Base-by-base conservation (phyloP, 768 basidiomycete genomes). In the Pleurotus cornucopiae region DNA sequence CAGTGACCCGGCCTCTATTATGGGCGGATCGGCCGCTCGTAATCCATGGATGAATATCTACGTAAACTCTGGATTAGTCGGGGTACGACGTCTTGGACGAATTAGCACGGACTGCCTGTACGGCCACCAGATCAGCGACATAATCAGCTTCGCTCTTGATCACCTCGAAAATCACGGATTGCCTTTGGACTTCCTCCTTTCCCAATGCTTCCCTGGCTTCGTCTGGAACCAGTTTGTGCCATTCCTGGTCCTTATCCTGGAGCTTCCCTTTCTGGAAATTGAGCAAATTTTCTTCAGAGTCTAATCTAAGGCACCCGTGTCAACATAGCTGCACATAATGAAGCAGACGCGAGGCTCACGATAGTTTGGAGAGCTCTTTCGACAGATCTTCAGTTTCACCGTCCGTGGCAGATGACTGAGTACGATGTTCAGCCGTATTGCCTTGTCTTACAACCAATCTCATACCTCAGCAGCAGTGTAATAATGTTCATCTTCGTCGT, bases 91-190 rank as follows among this genome's bases (percentile, higher is more conserved):
- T 7, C 49, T 40, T 14, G 46, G 23, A 46, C 9, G 46, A 38
- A 47, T 39, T 46, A 44, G 60, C 69, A 55, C 58, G 91, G 44
- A 61, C 91, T 67, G 90, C 78, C 72, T 83, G 71, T 60, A 89
- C 71, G 57, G 85, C 68, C 64, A 85, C 78, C 48, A 99, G 70
- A 70, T 98, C 96, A 26, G 79, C 69, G 9, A 94, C 88, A 67
- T 97, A 98, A 58, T 93, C 88, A 59, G 85, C 79, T 72, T 99
- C 97, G 0, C 88, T 85, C 68, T 91, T 88, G 69, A 98, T 86
- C 20, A 96, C 72, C 67, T 98, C 95, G 62, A 94, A 95, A 5
- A 99, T 78, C 39, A 85, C 83, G 21, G 85, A 89, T 67, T 98
- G 94, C 45, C 94, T 80, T 57, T 88, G 83, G 18, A 94, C 85